These are phyloP conservation scores for Penicillium dipodomyicola DNA, from an alignment of 495 filamentous ascomycete genomes.

Conservation along the genomic window DNA sequence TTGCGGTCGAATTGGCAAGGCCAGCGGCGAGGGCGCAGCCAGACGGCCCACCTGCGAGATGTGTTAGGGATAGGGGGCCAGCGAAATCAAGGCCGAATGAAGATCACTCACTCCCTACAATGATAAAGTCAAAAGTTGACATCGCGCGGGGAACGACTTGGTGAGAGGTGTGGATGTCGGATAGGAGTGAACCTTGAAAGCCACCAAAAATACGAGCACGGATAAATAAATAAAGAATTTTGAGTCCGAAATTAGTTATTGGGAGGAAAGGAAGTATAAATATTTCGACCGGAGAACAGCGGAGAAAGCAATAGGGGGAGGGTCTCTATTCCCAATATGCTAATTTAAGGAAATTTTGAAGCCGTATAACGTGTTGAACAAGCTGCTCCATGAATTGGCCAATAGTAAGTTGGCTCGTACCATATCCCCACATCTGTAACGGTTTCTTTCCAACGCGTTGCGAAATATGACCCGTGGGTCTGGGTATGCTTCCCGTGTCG, in stretches of 20 bases:
- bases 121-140: slow-evolving; percentile 46
- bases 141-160: not conserved
- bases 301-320: not conserved
- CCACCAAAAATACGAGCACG: not conserved
- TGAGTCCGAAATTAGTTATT: not conserved
- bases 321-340: not conserved
- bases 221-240: not conserved
- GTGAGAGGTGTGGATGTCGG: not conserved
- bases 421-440: slow-evolving; percentile 1
- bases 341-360: not conserved
- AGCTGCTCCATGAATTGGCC: not conserved
- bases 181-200: not conserved
- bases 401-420: not conserved
- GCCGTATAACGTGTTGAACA: not conserved
- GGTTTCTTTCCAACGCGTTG: not conserved
- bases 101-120: slow-evolving; percentile 49
- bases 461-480: not conserved
- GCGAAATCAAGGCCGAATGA: not conserved
- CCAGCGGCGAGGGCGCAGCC: slow-evolving; percentile 45
- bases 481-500: slow-evolving; percentile 2
- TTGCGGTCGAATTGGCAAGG: slow-evolving; percentile 42
- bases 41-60: slow-evolving; percentile 46
- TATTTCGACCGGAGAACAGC: not conserved
- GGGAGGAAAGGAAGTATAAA: not conserved
- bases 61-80: not conserved